Evolutionary conservation across 441 rosid species (phyloP).

Genomic region (Heliophila coronopifolia): DNA sequence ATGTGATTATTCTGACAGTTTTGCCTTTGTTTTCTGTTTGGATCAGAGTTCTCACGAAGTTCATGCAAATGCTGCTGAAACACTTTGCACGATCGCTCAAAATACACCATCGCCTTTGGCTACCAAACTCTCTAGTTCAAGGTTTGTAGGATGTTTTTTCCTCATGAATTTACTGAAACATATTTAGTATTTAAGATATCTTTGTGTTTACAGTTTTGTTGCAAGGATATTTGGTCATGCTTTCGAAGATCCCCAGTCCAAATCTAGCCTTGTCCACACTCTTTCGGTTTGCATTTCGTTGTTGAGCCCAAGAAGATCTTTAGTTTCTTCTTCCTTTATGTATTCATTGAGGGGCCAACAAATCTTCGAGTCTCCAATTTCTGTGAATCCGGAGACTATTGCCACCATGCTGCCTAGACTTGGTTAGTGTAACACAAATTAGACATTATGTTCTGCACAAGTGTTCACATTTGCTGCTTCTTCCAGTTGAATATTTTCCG

Average conservation of each 20-base stretch:
- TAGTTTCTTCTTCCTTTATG: slow-evolving; percentile 58
- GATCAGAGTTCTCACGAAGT: slow-evolving; percentile 75
- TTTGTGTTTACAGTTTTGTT: slow-evolving; percentile 59
- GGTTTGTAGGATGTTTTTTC: slow-evolving; percentile 41
- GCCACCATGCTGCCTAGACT: slow-evolving; percentile 91
- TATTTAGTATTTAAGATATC: slow-evolving; percentile 1
- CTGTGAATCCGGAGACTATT: slow-evolving; percentile 77
- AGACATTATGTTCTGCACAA: slow-evolving; percentile 5
- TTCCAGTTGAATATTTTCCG: neutral
- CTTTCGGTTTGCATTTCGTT: slow-evolving; percentile 93
- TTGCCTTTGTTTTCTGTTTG: slow-evolving; percentile 31
- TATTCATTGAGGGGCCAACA: slow-evolving; percentile 82
- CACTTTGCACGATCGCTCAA: slow-evolving; percentile 84
- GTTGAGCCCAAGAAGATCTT: slow-evolving; percentile 86
- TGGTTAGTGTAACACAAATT: slow-evolving; percentile 40
- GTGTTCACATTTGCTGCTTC: slow-evolving; percentile 1
- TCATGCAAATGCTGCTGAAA: slow-evolving; percentile 92
- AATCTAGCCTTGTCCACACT: slow-evolving; percentile 86
- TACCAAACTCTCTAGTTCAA: slow-evolving; percentile 73
- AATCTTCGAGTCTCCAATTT: slow-evolving; percentile 68
- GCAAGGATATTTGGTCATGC: slow-evolving; percentile 88
- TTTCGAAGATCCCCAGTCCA: slow-evolving; percentile 79
- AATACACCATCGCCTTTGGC: slow-evolving; percentile 88
- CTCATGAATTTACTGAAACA: neutral
- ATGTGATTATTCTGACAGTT: slow-evolving; percentile 17